phyloP scores from a whole-genome alignment of 352 stramenopile species.

The Globisporangium yorkense region DNA sequence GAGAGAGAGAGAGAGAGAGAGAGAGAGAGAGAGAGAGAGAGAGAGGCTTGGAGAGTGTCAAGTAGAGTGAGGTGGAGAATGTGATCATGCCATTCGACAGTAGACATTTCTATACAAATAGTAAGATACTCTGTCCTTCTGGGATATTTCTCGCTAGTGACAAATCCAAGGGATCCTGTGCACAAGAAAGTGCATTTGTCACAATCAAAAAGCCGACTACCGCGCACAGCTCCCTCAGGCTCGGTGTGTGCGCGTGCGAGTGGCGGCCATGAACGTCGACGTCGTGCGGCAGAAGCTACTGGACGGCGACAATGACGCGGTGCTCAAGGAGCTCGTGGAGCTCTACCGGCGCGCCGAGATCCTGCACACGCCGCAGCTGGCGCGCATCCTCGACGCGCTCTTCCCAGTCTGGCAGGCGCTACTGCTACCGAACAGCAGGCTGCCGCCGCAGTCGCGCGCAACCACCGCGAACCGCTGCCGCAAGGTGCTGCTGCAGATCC shows the following conservation, averaged over 20 bases:
- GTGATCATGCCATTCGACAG: not conserved
- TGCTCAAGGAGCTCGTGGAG: slow-evolving; percentile 83
- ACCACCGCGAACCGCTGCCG: slow-evolving; percentile 86
- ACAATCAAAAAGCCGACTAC: not conserved
- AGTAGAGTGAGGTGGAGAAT: not conserved
- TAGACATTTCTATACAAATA: not conserved
- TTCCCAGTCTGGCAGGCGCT: slow-evolving; percentile 88
- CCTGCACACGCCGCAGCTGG: slow-evolving; percentile 88
- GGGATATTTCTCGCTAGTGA: not conserved
- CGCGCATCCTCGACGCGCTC: slow-evolving; percentile 87
- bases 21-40: not conserved
- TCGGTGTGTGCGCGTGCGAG: not conserved
- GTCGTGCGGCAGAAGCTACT: slow-evolving; percentile 83
- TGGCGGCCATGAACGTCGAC: slow-evolving; percentile 77
- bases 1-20: not conserved
- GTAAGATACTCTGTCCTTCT: not conserved
- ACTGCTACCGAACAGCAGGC: slow-evolving; percentile 77
- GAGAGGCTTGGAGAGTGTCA: not conserved
- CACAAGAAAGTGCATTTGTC: too few species aligned
- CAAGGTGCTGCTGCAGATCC: slow-evolving; percentile 92
- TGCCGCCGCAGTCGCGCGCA: slow-evolving; percentile 67
- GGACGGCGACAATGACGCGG: slow-evolving; percentile 59
- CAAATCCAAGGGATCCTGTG: not conserved
- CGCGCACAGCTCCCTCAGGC: not conserved
- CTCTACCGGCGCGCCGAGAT: slow-evolving; percentile 84